Percentiles rank a stretch among this genome's conserved stretches.
These are phyloP conservation scores for Pleurotus cornucopiae DNA, from an alignment of 768 basidiomycete genomes.

Conservation along the genomic window DNA sequence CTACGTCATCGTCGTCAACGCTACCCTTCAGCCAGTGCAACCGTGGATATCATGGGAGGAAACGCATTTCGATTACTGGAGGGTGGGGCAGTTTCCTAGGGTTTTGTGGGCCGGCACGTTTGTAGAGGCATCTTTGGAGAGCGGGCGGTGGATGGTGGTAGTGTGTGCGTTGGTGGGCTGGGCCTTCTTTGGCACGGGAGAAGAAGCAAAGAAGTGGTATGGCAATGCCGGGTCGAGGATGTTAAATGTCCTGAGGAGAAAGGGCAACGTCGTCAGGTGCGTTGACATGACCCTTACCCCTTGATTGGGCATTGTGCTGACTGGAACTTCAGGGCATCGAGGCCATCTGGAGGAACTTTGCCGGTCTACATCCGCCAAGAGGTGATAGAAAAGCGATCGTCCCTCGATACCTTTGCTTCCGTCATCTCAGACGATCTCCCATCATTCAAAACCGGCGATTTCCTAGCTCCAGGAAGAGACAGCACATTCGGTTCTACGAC, in stretches of 20 bases:
- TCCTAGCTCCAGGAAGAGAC: too few species aligned
- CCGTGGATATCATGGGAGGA: constrained; percentile 42
- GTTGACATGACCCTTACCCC: too few species aligned
- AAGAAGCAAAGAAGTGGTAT: constrained; percentile 47
- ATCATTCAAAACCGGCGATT: too few species aligned
- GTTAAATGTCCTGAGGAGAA: not conserved
- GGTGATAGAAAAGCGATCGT: not conserved
- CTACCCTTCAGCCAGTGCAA: constrained; percentile 18
- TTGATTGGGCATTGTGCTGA: not conserved
- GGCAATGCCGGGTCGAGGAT: too few species aligned
- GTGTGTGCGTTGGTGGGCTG: constrained; percentile 47
- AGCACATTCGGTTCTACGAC: too few species aligned
- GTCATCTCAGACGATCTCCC: not conserved
- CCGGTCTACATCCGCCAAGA: not conserved
- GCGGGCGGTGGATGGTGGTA: constrained; percentile 36
- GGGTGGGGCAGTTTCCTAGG: constrained; percentile 26
- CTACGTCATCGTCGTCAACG: constrained; percentile 24
- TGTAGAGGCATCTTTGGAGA: constrained; percentile 21
- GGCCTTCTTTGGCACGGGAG: constrained; percentile 53
- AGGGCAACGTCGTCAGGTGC: too few species aligned
- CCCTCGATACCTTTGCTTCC: constrained; percentile 4
- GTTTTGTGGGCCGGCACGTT: constrained; percentile 24
- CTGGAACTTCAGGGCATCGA: not conserved
- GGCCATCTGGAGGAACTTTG: not conserved
- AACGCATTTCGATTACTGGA: constrained; percentile 37